Evolutionary conservation across 139 green algal genomes (phyloP), one percentile per base, ranked within the genome.

Genomic region (Chlorella sp.): DNA sequence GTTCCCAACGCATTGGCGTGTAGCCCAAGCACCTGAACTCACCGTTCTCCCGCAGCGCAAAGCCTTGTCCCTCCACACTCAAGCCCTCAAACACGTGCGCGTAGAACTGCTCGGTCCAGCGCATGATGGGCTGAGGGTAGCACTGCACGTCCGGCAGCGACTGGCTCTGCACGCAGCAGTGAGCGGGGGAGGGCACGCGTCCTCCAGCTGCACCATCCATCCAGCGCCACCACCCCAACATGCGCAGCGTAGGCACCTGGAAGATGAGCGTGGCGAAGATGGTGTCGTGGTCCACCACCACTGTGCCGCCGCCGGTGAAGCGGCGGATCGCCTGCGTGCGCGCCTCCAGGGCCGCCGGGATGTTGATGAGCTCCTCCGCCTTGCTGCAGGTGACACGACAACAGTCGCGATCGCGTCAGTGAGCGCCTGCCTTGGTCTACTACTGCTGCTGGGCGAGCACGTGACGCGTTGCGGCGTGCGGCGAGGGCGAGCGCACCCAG

Each of bases 221-320:
- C 59, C 23, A 29, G 26, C 59, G 27, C 59, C 23, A n/a, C 14
- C 49, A n/a, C n/a, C n/a, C n/a, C n/a, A n/a, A n/a, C n/a, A n/a
- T n/a, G n/a, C n/a, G n/a, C n/a, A n/a, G n/a, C n/a, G n/a, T n/a
- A n/a, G 42, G 0, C 49, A 80, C 76, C 74, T 73, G 60, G 35
- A 86, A 76, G 27, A 87, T 86, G 17, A 91, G 78, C 0, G 85
- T 89, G 0, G 79, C 73, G 26, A 97, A 86, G 2, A 97, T 50
- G 1, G 95, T 97, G 82, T 94, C 76, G 0, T 70, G 2, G 69
- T 99, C 95, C 17, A 97, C 88, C 0, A 99, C 86, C 3, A 99
- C 95, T 49, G 95, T 98, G n/a, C 95, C 95, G 2, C 95, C 95
- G 0, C 95, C 95, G 2, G 86, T 97, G 80, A 97, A 99, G 1